phyloP scores from a whole-genome alignment of 805 yeast genomes.

The Metschnikowia reukaufii region DNA sequence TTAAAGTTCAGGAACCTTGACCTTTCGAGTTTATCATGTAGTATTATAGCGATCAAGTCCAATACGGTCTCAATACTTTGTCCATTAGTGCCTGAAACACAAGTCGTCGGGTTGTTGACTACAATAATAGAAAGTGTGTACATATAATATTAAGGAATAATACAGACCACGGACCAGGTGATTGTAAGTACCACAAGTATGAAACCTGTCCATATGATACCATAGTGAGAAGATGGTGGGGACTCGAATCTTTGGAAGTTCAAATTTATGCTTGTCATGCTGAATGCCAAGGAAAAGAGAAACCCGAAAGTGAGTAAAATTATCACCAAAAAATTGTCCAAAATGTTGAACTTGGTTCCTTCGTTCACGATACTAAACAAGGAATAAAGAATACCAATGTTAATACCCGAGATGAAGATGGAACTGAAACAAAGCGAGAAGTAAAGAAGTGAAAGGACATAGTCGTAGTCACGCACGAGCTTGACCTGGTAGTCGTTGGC shows the following conservation, averaged over 20 bases:
- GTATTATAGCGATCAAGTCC: slow-evolving; percentile 3
- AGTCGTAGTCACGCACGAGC: slow-evolving; percentile 37
- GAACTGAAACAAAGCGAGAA: slow-evolving; percentile 36
- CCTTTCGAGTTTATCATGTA: slow-evolving; percentile 6
- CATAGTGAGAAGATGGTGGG: slow-evolving; percentile 28
- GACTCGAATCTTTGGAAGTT: slow-evolving; percentile 31
- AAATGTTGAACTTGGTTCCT: slow-evolving; percentile 25
- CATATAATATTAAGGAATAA: slow-evolving; percentile 3
- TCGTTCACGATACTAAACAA: slow-evolving; percentile 26
- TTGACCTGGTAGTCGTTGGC: slow-evolving; percentile 25
- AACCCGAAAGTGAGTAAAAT: slow-evolving; percentile 33
- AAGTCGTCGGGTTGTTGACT: not conserved
- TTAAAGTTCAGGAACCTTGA: slow-evolving; percentile 11
- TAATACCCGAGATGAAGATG: slow-evolving; percentile 39
- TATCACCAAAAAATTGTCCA: slow-evolving; percentile 35
- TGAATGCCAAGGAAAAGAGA: slow-evolving; percentile 32
- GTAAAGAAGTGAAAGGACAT: slow-evolving; percentile 36
- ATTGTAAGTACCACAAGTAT: slow-evolving; percentile 24
- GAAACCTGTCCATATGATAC: slow-evolving; percentile 28
- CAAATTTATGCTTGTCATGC: slow-evolving; percentile 37
- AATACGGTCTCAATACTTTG: slow-evolving; percentile 2
- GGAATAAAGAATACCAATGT: slow-evolving; percentile 39
- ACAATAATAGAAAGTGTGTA: not conserved
- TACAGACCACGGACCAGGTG: slow-evolving; percentile 19
- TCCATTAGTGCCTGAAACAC: not conserved